Base-by-base conservation (phyloP, 1,284 basidiomycete species). In the Athelia sp. region DNA sequence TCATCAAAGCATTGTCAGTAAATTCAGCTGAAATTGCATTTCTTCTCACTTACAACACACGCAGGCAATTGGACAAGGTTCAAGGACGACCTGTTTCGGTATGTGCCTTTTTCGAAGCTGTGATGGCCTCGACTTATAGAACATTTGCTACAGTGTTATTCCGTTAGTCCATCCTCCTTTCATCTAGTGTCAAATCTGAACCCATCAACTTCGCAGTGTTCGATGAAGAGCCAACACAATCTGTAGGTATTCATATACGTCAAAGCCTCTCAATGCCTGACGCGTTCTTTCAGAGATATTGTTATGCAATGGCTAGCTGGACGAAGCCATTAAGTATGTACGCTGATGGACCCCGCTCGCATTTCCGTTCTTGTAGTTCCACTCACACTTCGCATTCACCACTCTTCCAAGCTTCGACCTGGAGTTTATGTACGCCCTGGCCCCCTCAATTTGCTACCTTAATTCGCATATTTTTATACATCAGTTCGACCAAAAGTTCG, bases 151-250 rank as follows among this genome's bases (percentile, higher is more conserved):
- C 45, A 91, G 90, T 90, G 88, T 59, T 91, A 90, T 65, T 90
- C 87, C 54, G 88, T 90, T 68, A 53, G 82, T 63, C 1, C 21
- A 36, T 24, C 32, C 29, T 44, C 38, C 34, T 26, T 15, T 6
- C 45, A 50, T 47, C 58, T 23, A 36, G 26, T 17, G 40, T 58
- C 36, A 6, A 55, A 59, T 52, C 48, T 55, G 42, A 56, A 38
- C 52, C 44, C 43, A 42, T 55, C 36, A 22, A 4, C 17, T 35
- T 24, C 50, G 1, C 55, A 91, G 89, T 90, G 89, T 64, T 93
- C 91, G 15, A 93, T 95, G 87, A 95, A 95, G 70, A 93, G 85
- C 56, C 90, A 93, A 67, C 90, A 95, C 64, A 97, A 97, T 62
- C 73, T 98, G 85, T 88, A 59, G 50, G 85, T 19, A 47, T 40